phyloP scores from a whole-genome alignment of 2,329 filamentous ascomycete genomes.

The Fusarium gaditjirri region DNA sequence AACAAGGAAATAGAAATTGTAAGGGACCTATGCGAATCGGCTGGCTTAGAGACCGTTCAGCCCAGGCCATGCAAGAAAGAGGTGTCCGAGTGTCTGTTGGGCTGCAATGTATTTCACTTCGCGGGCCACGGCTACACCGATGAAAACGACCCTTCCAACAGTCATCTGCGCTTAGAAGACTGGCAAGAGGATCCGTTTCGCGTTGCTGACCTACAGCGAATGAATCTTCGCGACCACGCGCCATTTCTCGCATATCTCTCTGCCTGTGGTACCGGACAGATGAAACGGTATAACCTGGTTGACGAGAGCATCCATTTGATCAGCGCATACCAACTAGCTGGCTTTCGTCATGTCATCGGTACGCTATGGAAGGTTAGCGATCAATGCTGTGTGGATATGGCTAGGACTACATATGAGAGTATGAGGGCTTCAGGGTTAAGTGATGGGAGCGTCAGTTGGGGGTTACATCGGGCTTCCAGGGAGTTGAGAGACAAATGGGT shows the following conservation, averaged over 20 bases:
- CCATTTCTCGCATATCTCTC: background rate
- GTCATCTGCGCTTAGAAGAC: accelerated
- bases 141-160: accelerated
- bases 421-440: accelerated
- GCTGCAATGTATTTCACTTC: background rate
- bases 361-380: background rate
- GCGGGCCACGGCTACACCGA: background rate
- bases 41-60: no score
- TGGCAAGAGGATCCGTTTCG: accelerated
- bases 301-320: background rate
- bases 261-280: background rate
- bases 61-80: no score
- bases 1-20: background rate
- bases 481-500: background rate
- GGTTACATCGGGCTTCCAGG: accelerated
- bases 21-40: no score
- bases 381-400: background rate
- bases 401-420: background rate
- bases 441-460: accelerated
- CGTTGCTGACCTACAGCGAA: accelerated
- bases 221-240: accelerated
- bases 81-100: no score
- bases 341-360: accelerated
- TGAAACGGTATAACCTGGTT: background rate
- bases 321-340: background rate